Percentiles rank a stretch among this genome's conserved stretches.
Conservation (phyloP, 805 yeast genomes). For the Allodekkera sacchari region DNA sequence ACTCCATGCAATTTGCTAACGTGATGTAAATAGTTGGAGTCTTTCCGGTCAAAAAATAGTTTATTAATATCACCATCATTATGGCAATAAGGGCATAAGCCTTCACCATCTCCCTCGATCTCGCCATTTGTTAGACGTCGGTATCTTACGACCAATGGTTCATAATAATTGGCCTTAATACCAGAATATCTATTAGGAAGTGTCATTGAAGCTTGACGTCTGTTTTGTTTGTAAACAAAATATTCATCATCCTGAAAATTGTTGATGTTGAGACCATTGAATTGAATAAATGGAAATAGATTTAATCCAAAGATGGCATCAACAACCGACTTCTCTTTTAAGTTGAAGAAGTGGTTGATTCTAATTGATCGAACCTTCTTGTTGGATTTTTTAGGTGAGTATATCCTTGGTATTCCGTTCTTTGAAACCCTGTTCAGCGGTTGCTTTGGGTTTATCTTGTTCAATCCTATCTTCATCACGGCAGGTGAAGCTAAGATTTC, state of each 20-base stretch:
- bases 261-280: background rate
- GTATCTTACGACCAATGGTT: constrained; percentile 15
- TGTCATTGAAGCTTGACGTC: background rate
- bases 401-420: too few species aligned
- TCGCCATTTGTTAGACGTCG: constrained; percentile 7
- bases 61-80: constrained; percentile 6
- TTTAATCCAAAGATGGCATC: background rate
- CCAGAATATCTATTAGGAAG: constrained; percentile 6
- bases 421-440: too few species aligned
- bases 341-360: background rate
- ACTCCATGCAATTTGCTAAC: constrained; percentile 25
- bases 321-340: background rate
- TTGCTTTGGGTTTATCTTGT: too few species aligned
- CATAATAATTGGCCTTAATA: constrained; percentile 6
- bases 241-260: background rate
- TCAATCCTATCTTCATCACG: too few species aligned
- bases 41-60: constrained; percentile 18
- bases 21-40: constrained; percentile 23
- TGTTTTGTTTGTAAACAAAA: background rate
- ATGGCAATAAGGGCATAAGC: constrained; percentile 24
- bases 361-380: background rate
- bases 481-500: too few species aligned
- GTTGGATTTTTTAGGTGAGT: background rate
- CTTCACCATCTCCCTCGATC: constrained; percentile 15
- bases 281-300: background rate